A percentile compares a stretch with the other conserved stretches of the same genome.
phyloP scores from a whole-genome alignment of 2,329 filamentous ascomycete species.

The Ophidiomyces ophidiicola region DNA sequence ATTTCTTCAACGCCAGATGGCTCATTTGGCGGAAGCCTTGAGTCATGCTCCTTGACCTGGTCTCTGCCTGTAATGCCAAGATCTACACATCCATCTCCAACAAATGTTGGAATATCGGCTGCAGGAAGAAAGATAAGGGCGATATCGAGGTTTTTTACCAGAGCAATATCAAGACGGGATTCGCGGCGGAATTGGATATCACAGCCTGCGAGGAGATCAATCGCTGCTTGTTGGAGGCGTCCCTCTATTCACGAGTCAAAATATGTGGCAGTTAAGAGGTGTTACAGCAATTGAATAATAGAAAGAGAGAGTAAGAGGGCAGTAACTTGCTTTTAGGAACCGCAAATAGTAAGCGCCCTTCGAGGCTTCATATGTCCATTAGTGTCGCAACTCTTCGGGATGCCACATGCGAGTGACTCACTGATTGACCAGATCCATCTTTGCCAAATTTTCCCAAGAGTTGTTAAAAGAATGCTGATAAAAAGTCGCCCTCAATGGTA shows the following conservation, averaged over 20 bases:
- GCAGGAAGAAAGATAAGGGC: conserved; percentile 94
- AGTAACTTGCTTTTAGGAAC: conserved; percentile 83
- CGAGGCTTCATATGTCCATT: conserved; percentile 51
- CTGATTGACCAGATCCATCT: conserved; percentile 53
- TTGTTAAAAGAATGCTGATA: background rate
- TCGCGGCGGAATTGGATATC: conserved; percentile 96
- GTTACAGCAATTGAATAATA: conserved; percentile 11
- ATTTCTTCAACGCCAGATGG: conserved; percentile 63
- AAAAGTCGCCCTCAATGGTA: background rate
- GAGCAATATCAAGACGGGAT: conserved; percentile 87
- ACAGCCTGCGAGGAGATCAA: conserved; percentile 83
- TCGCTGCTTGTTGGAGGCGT: conserved; percentile 71
- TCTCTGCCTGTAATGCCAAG: conserved; percentile 90
- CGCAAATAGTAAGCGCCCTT: conserved; percentile 86
- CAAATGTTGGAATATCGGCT: conserved; percentile 93
- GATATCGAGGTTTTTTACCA: conserved; percentile 92
- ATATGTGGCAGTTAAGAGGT: conserved; percentile 11
- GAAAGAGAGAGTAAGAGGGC: conserved; percentile 11
- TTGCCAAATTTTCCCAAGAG: background rate
- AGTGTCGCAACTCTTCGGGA: conserved; percentile 1
- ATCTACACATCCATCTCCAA: conserved; percentile 86
- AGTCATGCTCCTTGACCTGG: conserved; percentile 83
- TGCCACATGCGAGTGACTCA: conserved; percentile 27
- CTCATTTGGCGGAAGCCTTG: conserved; percentile 32
- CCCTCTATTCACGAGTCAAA: conserved; percentile 52